Evolutionary conservation across 257 asterid genomes (phyloP).

Genomic region (Lycium ferocissimum): DNA sequence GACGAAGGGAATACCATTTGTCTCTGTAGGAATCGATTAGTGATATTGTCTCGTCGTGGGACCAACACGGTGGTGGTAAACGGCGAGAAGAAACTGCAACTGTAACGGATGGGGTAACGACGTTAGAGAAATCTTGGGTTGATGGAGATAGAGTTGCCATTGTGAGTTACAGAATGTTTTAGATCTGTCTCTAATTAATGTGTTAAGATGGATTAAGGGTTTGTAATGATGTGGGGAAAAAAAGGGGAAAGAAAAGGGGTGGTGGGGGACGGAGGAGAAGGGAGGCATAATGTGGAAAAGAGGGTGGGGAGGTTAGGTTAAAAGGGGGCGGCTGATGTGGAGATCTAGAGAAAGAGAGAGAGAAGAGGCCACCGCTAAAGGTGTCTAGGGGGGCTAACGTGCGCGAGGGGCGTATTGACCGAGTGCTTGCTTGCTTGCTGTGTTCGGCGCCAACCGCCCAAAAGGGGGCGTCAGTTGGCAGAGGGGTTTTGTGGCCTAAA

Average conservation of each 20-base stretch:
- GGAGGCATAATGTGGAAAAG: constrained; percentile 61
- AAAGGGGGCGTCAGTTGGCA: constrained; percentile 21
- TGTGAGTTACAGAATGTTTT: constrained; percentile 30
- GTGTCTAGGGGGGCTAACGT: constrained; percentile 60
- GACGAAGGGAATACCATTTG: constrained; percentile 96
- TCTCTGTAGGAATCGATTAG: constrained; percentile 77
- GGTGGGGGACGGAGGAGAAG: constrained; percentile 39
- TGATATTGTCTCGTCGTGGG: constrained; percentile 85
- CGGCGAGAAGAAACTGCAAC: constrained; percentile 68
- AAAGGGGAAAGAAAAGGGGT: constrained; percentile 39
- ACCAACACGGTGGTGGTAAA: constrained; percentile 98
- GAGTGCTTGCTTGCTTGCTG: constrained; percentile 18
- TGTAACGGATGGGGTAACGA: constrained; percentile 50
- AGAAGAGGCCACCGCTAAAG: constrained; percentile 73
- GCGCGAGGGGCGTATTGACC: constrained; percentile 52
- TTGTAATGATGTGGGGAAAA: constrained; percentile 32
- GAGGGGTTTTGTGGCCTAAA: constrained; percentile 16
- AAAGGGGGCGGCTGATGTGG: constrained; percentile 68
- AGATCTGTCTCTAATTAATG: constrained; percentile 18
- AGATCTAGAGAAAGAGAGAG: constrained; percentile 62
- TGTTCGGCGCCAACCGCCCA: constrained; percentile 30
- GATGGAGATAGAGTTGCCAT: constrained; percentile 52
- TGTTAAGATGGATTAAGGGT: constrained; percentile 10
- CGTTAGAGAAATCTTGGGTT: constrained; percentile 33
- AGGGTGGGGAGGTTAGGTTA: constrained; percentile 58